Conservation (phyloP, 192 early-diverging fungal species). For the Nowakowskiella sp. region DNA sequence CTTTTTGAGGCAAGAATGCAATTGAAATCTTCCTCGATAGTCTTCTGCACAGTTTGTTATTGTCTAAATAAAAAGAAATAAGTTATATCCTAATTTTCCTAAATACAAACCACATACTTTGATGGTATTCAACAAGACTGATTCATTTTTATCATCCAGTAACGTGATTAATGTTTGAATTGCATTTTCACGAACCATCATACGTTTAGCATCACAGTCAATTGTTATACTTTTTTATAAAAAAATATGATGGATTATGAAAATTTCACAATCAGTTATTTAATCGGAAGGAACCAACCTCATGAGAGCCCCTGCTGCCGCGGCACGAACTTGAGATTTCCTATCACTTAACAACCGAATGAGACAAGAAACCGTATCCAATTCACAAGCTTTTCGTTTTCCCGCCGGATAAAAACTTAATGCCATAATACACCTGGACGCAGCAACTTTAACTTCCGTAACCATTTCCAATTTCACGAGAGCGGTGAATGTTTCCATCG, state of each 20-base stretch:
- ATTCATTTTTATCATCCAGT: slow-evolving; percentile 39
- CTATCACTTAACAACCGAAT: slow-evolving; percentile 26
- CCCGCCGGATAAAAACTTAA: slow-evolving; percentile 42
- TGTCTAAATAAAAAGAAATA: slow-evolving; percentile 8
- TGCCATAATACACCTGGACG: slow-evolving; percentile 39
- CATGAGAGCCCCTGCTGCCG: slow-evolving; percentile 48
- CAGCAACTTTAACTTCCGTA: slow-evolving; percentile 32
- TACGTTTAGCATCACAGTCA: slow-evolving; percentile 43
- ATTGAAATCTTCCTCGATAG: slow-evolving; percentile 48
- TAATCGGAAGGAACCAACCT: slow-evolving; percentile 11
- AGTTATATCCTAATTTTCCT: neutral
- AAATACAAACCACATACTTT: slow-evolving; percentile 17
- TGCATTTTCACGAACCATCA: slow-evolving; percentile 36
- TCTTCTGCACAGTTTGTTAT: slow-evolving; percentile 53
- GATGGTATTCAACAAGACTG: slow-evolving; percentile 39
- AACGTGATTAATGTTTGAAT: slow-evolving; percentile 25
- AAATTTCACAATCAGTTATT: too few relatives aligned
- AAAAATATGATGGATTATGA: too few relatives aligned
- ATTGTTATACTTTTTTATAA: slow-evolving; percentile 35
- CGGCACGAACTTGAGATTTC: slow-evolving; percentile 35
- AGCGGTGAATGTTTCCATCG: slow-evolving; percentile 38
- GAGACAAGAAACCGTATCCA: slow-evolving; percentile 29
- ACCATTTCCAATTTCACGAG: slow-evolving; percentile 26
- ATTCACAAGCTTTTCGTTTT: slow-evolving; percentile 27
- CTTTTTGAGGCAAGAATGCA: slow-evolving; percentile 39